Conservation (phyloP, 495 filamentous ascomycete species). For the Aspergillus wentii region DNA sequence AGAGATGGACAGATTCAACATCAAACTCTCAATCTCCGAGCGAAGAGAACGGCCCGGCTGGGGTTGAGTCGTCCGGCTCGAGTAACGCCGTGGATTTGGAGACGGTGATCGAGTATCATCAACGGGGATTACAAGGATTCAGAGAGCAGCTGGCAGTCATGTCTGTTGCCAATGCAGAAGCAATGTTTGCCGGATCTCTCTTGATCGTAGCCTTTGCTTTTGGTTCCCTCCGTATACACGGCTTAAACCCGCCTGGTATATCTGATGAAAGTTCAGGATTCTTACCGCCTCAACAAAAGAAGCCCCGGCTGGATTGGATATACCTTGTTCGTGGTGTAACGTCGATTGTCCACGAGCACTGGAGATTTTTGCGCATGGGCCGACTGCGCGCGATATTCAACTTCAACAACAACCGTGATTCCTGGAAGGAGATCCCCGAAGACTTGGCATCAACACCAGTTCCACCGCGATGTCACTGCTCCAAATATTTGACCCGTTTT, state of each 20-base stretch:
- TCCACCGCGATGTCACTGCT: not conserved
- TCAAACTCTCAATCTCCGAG: no score
- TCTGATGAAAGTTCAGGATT: no score
- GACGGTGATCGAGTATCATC: constrained; percentile 23
- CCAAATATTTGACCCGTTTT: constrained; percentile 6
- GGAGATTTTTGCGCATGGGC: constrained; percentile 12
- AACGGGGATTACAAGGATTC: constrained; percentile 17
- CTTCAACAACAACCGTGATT: constrained; percentile 14
- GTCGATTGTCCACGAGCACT: constrained; percentile 12
- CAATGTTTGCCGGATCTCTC: constrained; percentile 14
- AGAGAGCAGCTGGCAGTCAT: constrained; percentile 10
- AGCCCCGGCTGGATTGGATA: constrained; percentile 18
- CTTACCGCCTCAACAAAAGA: no score
- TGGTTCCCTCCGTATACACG: constrained; percentile 13
- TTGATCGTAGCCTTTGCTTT: constrained; percentile 19
- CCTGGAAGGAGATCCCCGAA: constrained; percentile 13
- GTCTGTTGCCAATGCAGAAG: constrained; percentile 8
- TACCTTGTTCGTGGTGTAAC: constrained; percentile 17
- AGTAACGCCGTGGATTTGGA: no score
- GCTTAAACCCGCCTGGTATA: constrained; percentile 5
- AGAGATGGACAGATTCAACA: no score
- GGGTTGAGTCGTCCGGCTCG: no score
- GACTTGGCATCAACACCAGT: not conserved
- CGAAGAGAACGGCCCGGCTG: no score
- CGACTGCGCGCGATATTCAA: constrained; percentile 13